Conservation (phyloP, 2,329 filamentous ascomycete genomes). For the Colletotrichum eremochloae region DNA sequence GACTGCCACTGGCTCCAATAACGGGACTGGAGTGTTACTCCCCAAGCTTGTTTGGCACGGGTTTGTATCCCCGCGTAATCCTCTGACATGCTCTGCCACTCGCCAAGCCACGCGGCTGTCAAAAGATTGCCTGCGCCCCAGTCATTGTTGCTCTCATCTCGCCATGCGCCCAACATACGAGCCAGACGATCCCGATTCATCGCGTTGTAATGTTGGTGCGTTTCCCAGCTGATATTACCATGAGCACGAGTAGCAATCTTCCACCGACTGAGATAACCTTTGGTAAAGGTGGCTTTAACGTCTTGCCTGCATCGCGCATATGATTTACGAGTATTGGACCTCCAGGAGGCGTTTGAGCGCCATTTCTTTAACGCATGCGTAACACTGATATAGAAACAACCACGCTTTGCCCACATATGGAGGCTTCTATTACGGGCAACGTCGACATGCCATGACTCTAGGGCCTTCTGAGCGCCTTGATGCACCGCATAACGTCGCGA, state of each 20-base stretch:
- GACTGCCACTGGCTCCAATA: slow-evolving; percentile 42
- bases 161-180: slow-evolving; percentile 28
- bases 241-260: slow-evolving; percentile 20
- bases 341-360: slow-evolving; percentile 29
- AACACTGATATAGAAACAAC: slow-evolving; percentile 23
- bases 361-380: slow-evolving; percentile 20
- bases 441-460: slow-evolving; percentile 24
- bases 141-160: slow-evolving; percentile 23
- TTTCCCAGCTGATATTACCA: slow-evolving; percentile 22
- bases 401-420: slow-evolving; percentile 29
- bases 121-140: slow-evolving; percentile 26
- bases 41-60: slow-evolving; percentile 24
- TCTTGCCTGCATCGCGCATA: slow-evolving; percentile 38
- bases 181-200: slow-evolving; percentile 6
- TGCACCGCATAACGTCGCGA: slow-evolving; percentile 26
- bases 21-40: slow-evolving; percentile 26
- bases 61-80: slow-evolving; percentile 6
- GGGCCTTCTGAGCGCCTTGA: slow-evolving; percentile 12
- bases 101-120: slow-evolving; percentile 33
- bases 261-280: slow-evolving; percentile 37
- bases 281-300: slow-evolving; percentile 35
- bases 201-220: slow-evolving; percentile 9
- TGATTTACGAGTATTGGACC: slow-evolving; percentile 32
- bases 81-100: slow-evolving; percentile 40
- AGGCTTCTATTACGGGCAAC: slow-evolving; percentile 4